Evolutionary conservation across 495 filamentous ascomycete species (phyloP).

Genomic region (Lasiosphaeriaceae sp.): DNA sequence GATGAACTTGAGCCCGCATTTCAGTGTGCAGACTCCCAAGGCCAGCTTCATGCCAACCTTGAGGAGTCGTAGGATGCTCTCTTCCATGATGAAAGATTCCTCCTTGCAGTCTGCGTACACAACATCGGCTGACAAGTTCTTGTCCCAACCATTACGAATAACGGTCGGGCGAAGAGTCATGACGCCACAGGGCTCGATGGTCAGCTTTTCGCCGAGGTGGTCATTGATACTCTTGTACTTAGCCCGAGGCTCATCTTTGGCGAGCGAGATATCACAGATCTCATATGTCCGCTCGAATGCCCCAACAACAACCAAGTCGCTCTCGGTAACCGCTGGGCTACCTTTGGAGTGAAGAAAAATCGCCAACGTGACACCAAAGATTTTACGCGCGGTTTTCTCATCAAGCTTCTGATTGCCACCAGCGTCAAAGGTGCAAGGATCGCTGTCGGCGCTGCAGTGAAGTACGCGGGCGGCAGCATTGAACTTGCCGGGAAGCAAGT

Average conservation of each 20-base stretch:
- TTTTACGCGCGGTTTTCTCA: constrained; percentile 8
- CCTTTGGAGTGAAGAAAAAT: constrained; percentile 11
- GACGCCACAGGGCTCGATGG: constrained; percentile 36
- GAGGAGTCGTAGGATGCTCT: constrained; percentile 55
- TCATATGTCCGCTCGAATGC: constrained; percentile 31
- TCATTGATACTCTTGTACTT: constrained; percentile 18
- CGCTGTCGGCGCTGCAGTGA: constrained; percentile 15
- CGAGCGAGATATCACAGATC: constrained; percentile 25
- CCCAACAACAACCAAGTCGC: constrained; percentile 3
- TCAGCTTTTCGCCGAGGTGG: constrained; percentile 17
- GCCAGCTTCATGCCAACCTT: constrained; percentile 76
- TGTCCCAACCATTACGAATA: constrained; percentile 37
- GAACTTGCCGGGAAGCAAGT: constrained; percentile 66
- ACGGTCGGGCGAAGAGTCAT: constrained; percentile 32
- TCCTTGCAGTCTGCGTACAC: constrained; percentile 6
- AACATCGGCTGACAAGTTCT: constrained; percentile 9
- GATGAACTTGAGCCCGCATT: constrained; percentile 54
- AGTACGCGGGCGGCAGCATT: constrained; percentile 48
- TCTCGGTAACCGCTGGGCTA: constrained; percentile 1
- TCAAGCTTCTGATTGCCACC: constrained; percentile 11
- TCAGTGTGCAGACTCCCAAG: constrained; percentile 57
- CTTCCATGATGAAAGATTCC: constrained; percentile 23
- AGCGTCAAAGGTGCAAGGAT: not conserved
- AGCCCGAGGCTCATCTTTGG: constrained; percentile 15
- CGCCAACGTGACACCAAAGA: constrained; percentile 10